Base-by-base conservation (phyloP, 768 basidiomycete species). In the Termitomyces sp. region DNA sequence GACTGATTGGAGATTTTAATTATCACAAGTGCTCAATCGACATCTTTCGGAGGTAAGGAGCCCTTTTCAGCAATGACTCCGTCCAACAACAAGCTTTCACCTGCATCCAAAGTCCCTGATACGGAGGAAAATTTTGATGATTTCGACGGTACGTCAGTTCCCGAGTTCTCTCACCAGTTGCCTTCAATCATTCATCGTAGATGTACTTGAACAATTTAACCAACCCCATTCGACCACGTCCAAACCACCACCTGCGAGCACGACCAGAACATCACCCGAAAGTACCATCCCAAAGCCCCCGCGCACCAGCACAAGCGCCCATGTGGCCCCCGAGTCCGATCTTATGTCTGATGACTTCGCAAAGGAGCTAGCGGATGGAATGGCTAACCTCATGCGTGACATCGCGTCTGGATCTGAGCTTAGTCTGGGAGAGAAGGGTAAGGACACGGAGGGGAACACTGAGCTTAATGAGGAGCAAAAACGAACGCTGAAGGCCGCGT, bases 351-450 rank as follows among this genome's bases (percentile, higher is more conserved):
- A 53, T 35, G 52, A 44, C 9, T 53, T 53, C 30, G 52, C 52
- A 31, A 53, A 53, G 19, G 52, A 53, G 21, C 42, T 53, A 10
- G 52, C 52, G 38, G 42, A 53, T 30, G 52, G 52, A 14, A 53
- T 53, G 52, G 52, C 52, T 33, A 23, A 45, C 21, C 52, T 53
- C 26, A 53, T 53, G 52, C 52, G 52, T 6, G 52, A 53, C 31
- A 53, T 53, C 23, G 8, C 52, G 11, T 51, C 50, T 30, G 38
- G 38, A 40, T 8, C 38, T 44, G 14, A 35, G 40, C 15, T 42
- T 41, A 41, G 38, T 17, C 10, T n/a, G 10, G 42, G 21, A 10
- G 52, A 44, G 31, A 53, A 44, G 38, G 42, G 52, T 5, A 35
- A 44, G 31, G 30, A 43, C 3, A 31, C 14, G 21, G 41, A 23